Conservation (phyloP, 2,329 filamentous ascomycete species). For the Dactylella cylindrospora region DNA sequence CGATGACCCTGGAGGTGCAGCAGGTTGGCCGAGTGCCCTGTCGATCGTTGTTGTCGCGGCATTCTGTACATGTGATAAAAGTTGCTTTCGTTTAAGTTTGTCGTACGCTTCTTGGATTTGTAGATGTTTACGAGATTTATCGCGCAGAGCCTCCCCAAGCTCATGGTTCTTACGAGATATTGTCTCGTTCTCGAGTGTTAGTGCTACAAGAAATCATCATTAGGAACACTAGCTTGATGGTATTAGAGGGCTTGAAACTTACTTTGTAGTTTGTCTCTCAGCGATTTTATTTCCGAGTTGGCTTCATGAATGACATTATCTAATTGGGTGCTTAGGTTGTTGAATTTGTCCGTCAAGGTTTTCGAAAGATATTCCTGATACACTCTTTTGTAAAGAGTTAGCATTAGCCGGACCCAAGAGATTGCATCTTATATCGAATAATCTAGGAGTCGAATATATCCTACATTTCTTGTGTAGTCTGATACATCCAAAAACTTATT, state of each 20-base stretch:
- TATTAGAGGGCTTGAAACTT: conserved; percentile 1
- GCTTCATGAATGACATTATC: conserved; percentile 74
- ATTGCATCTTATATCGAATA: conserved; percentile 1
- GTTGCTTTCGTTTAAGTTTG: conserved; percentile 61
- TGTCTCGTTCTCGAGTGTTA: conserved; percentile 64
- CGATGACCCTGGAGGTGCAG: conserved; percentile 6
- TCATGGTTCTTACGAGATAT: conserved; percentile 73
- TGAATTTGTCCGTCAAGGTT: conserved; percentile 71
- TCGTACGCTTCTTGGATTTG: conserved; percentile 69
- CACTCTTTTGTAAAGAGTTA: conserved; percentile 56
- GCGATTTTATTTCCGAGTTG: conserved; percentile 65
- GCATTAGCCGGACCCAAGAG: conserved; percentile 14
- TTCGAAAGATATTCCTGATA: conserved; percentile 77
- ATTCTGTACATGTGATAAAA: conserved; percentile 60
- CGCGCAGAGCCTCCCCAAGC: conserved; percentile 64
- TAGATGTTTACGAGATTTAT: conserved; percentile 69
- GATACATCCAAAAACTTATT: conserved; percentile 82
- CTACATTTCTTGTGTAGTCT: conserved; percentile 79
- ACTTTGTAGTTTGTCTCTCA: conserved; percentile 55
- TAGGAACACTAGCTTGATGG: conserved; percentile 6
- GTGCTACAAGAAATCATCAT: conserved; percentile 52
- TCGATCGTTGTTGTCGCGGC: conserved; percentile 60
- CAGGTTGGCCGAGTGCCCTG: not conserved
- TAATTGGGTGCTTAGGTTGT: conserved; percentile 64
- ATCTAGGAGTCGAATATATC: conserved; percentile 47